Conservation (phyloP, 495 filamentous ascomycete genomes). For the Rhypophila decipiens region DNA sequence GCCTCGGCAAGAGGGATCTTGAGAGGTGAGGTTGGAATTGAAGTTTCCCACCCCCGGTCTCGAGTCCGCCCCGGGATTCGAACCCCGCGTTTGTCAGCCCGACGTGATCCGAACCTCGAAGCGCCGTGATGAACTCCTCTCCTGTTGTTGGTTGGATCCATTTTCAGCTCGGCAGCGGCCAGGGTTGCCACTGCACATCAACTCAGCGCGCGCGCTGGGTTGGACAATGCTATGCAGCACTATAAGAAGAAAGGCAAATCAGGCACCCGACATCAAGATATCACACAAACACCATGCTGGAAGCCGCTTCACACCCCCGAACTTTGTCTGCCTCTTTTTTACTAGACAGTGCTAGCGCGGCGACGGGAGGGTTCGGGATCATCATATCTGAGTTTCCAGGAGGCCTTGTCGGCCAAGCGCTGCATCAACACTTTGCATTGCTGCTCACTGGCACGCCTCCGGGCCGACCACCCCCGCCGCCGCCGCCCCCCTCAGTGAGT, state of each 20-base stretch:
- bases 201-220: neutral
- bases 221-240: neutral
- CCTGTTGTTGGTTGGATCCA: neutral
- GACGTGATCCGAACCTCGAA: neutral
- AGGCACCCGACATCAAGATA: constrained; percentile 11
- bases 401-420: neutral
- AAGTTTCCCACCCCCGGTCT: no score
- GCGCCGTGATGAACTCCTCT: neutral
- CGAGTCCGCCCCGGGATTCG: neutral
- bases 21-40: no score
- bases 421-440: neutral
- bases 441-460: neutral
- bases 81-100: neutral
- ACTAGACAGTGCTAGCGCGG: neutral
- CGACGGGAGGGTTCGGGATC: neutral
- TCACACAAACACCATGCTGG: constrained; percentile 15
- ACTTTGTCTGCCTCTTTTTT: neutral
- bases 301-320: constrained; percentile 6
- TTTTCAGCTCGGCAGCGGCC: neutral
- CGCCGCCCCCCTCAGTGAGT: neutral
- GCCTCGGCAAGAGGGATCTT: no score
- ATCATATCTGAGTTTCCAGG: neutral
- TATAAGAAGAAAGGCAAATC: neutral
- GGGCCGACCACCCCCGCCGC: constrained; percentile 5
- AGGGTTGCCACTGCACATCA: neutral